A percentile compares a stretch with the other conserved stretches of the same genome.
phyloP scores from a whole-genome alignment of 148 eudicot species.

The Spergularia bocconei region DNA sequence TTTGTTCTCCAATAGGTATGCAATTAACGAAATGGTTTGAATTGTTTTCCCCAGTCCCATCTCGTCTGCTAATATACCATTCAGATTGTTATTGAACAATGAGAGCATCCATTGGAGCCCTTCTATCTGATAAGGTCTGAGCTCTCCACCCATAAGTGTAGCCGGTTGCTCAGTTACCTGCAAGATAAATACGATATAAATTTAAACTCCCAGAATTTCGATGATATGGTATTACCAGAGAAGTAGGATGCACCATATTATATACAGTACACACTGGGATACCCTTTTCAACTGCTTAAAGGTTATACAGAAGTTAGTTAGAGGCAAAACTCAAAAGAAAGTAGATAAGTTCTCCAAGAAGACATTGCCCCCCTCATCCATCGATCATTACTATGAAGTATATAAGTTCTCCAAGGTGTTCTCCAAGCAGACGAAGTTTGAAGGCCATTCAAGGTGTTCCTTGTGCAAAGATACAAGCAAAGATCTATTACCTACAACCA shows the following conservation, averaged over 20 bases:
- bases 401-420: no score
- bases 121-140: slow-evolving; percentile 90
- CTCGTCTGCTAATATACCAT: slow-evolving; percentile 98
- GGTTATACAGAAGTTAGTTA: neutral
- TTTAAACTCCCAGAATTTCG: neutral
- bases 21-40: slow-evolving; percentile 88
- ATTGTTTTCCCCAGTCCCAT: slow-evolving; percentile 99
- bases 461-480: neutral
- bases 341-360: neutral
- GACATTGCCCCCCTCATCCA: neutral
- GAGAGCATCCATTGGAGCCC: slow-evolving; percentile 99
- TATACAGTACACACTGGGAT: neutral
- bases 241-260: slow-evolving; percentile 4
- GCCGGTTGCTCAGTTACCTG: slow-evolving; percentile 98
- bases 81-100: slow-evolving; percentile 87
- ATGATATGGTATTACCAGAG: neutral
- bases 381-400: no score
- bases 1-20: slow-evolving; percentile 86
- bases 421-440: no score
- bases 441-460: no score
- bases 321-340: neutral
- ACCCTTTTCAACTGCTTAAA: neutral
- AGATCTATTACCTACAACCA: slow-evolving; percentile 8
- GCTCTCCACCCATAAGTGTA: slow-evolving; percentile 97
- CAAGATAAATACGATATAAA: slow-evolving; percentile 14